A percentile compares a stretch with the other conserved stretches of the same genome.
Conservation (phyloP, 177 flowering plant species). For the Vitis hybrid region DNA sequence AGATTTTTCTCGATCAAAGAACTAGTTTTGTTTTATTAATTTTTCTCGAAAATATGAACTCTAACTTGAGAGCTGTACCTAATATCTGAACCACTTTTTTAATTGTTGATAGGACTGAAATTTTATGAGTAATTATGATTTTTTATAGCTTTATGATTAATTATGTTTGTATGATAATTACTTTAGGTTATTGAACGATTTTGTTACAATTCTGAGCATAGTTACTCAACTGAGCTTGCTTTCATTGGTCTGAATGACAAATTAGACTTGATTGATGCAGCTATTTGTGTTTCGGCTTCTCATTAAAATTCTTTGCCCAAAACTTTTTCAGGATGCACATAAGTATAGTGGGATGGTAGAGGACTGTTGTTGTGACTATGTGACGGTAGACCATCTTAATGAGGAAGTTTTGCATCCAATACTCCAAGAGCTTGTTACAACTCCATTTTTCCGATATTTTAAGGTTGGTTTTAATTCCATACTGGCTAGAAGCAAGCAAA, state of each 20-base stretch:
- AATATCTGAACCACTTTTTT: too few species aligned
- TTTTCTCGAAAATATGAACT: too few species aligned
- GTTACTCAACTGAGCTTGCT: too few species aligned
- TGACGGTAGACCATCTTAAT: slow-evolving; percentile 76
- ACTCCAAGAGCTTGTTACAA: slow-evolving; percentile 82
- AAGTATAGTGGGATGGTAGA: slow-evolving; percentile 85
- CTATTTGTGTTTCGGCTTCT: neutral
- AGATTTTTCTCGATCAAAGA: too few species aligned
- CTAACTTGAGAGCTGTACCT: too few species aligned
- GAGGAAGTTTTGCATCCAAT: slow-evolving; percentile 71
- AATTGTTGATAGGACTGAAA: too few species aligned
- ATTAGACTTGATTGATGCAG: neutral
- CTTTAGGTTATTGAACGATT: too few species aligned
- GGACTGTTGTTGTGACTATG: slow-evolving; percentile 95
- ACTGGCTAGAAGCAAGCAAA: neutral
- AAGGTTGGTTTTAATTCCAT: slow-evolving; percentile 52
- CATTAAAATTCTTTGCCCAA: neutral
- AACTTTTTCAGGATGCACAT: slow-evolving; percentile 40
- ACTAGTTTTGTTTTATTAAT: too few species aligned
- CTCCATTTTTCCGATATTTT: slow-evolving; percentile 88
- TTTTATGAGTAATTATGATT: too few species aligned
- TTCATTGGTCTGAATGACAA: neutral
- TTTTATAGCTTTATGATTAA: too few species aligned
- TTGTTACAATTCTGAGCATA: too few species aligned
- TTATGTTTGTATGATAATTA: too few species aligned